Evolutionary conservation across 148 eudicot genomes (phyloP).

Genomic region (Chenopodium quinoa): DNA sequence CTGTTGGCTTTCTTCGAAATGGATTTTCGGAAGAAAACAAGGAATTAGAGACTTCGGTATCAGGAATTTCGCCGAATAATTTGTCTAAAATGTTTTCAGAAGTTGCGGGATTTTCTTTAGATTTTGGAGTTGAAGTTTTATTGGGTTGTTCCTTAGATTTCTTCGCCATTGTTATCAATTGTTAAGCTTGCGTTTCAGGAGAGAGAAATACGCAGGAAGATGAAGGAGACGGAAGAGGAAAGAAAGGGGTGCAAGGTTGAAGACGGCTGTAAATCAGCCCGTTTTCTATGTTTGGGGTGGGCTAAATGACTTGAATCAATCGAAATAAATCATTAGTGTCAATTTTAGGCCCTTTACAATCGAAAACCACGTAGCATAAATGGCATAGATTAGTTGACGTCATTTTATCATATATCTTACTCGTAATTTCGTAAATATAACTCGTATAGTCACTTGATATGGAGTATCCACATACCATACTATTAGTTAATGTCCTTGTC

Average conservation of each 20-base stretch:
- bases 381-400: too few relatives aligned
- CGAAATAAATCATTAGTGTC: too few relatives aligned
- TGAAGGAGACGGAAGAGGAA: neutral
- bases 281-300: neutral
- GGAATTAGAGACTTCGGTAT: slow-evolving; percentile 28
- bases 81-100: slow-evolving; percentile 44
- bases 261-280: slow-evolving; percentile 17
- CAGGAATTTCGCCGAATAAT: slow-evolving; percentile 49
- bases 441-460: too few relatives aligned
- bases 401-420: too few relatives aligned
- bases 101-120: slow-evolving; percentile 17
- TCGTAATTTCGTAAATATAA: too few relatives aligned
- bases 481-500: too few relatives aligned
- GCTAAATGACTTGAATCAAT: neutral
- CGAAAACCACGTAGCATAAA: too few relatives aligned
- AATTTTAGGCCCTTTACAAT: too few relatives aligned
- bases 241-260: neutral
- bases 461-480: too few relatives aligned
- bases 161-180: slow-evolving; percentile 55
- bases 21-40: slow-evolving; percentile 66
- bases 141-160: slow-evolving; percentile 46
- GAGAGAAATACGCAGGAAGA: too few relatives aligned
- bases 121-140: slow-evolving; percentile 17
- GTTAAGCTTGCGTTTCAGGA: neutral
- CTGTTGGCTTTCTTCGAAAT: slow-evolving; percentile 47